Evolutionary conservation across 805 yeast species (phyloP), one percentile per base, ranked within the genome.

Genomic region (Yarrowia sp.): DNA sequence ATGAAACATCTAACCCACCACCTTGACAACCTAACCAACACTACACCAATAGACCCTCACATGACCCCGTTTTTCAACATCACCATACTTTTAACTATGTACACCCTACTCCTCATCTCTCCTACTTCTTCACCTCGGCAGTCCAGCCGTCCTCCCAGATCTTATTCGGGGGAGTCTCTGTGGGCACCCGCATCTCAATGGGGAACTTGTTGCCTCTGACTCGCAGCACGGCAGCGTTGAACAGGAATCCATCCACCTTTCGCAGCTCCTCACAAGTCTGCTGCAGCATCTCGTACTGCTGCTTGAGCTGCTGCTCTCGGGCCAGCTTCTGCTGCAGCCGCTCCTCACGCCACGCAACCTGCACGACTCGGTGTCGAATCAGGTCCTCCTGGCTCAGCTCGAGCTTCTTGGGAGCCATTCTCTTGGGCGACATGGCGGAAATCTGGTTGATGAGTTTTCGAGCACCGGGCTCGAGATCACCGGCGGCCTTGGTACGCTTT

Each of bases 331-430:
- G 78, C 48, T 84, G 81, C 53, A 85, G 80, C 71, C 85, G 84
- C 73, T 81, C 79, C 14, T 84, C 70, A 7, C 83, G 77, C 97
- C 98, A 95, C 8, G 97, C 97, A 65, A 84, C 86, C 70, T 84
- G 85, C 65, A 95, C 87, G 10, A 92, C 85, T 68, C 85, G 84
- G 74, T 93, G 98, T 72, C 95, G 89, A 68, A 93, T 81, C 65
- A 87, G 80, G 73, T 95, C 98, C 75, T 92, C 98, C 31, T 82
- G 79, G 69, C 87, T 82, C 38, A 92, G 78, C 71, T 87, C 90
- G 68, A 95, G 76, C 70, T 90, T 78, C 70, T 86, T 84, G 51
- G 99, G 99, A 76, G 87, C 92, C 76, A 92, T 93, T 79, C 92
- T 86, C 66, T 88, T 83, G 8, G 96, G 97, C 11, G 95, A 85